These are phyloP conservation scores for Candida namnaoensis DNA, from an alignment of 805 yeast species.

Conservation along the genomic window DNA sequence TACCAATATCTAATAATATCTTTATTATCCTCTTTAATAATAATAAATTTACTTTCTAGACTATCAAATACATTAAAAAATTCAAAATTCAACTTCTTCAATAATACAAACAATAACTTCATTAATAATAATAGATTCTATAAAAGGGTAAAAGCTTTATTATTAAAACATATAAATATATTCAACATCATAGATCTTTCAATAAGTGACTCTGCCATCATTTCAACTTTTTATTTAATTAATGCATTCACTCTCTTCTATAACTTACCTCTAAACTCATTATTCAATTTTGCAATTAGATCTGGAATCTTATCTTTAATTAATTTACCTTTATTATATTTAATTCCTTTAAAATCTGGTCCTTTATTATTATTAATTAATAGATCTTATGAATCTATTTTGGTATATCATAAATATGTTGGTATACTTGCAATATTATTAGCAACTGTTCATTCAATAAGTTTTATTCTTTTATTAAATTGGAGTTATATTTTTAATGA, in stretches of 20 bases:
- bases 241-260: slow-evolving; percentile 8
- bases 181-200: too few relatives aligned
- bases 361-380: slow-evolving; percentile 10
- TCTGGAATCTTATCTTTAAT: slow-evolving; percentile 17
- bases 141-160: too few relatives aligned
- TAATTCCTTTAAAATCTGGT: slow-evolving; percentile 17
- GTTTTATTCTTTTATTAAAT: slow-evolving; percentile 10
- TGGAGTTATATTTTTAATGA: slow-evolving; percentile 11
- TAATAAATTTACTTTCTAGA: too few relatives aligned
- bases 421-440: slow-evolving; percentile 11
- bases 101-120: too few relatives aligned
- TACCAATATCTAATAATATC: too few relatives aligned
- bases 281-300: slow-evolving; percentile 15
- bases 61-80: too few relatives aligned
- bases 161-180: too few relatives aligned
- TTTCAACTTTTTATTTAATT: slow-evolving; percentile 5
- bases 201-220: neutral
- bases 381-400: slow-evolving; percentile 14
- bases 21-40: too few relatives aligned
- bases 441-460: slow-evolving; percentile 10
- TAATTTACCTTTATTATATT: slow-evolving; percentile 17
- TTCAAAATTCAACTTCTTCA: too few relatives aligned
- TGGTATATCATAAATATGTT: slow-evolving; percentile 16
- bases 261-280: slow-evolving; percentile 12
- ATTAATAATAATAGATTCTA: too few relatives aligned